These are phyloP conservation scores for Fragaria vesca DNA, from an alignment of 306 rosid genomes.

Conservation along the genomic window DNA sequence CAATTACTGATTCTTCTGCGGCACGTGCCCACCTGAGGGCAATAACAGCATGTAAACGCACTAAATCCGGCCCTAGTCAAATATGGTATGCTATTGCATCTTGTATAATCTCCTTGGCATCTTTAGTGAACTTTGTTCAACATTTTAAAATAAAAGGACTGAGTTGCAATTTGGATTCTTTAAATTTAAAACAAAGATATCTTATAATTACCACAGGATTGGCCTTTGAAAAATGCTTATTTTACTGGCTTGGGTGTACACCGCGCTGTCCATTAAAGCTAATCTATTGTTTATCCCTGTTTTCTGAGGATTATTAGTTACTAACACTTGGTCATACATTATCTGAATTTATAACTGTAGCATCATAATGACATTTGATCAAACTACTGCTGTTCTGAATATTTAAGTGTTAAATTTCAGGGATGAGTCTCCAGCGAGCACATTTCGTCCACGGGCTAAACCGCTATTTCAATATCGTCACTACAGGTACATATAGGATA, in stretches of 20 bases:
- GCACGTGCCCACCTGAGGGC: conserved; percentile 91
- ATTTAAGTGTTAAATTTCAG: conserved; percentile 38
- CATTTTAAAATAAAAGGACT: background rate
- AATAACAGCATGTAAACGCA: conserved; percentile 92
- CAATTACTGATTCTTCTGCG: conserved; percentile 74
- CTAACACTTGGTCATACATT: background rate
- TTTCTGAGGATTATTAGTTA: background rate
- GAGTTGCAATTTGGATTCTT: conserved; percentile 1
- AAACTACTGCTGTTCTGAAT: conserved; percentile 15
- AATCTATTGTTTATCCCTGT: background rate
- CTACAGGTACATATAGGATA: conserved; percentile 65
- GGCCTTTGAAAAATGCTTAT: no score
- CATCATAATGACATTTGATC: conserved; percentile 18
- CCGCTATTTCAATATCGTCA: conserved; percentile 96
- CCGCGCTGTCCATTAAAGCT: background rate
- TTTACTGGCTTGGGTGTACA: background rate
- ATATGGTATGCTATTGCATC: conserved; percentile 60
- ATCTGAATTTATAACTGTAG: conserved; percentile 5
- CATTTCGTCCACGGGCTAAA: conserved; percentile 91
- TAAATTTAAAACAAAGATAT: background rate
- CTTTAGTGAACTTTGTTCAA: conserved; percentile 13
- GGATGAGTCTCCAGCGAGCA: conserved; percentile 81
- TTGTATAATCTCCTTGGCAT: conserved; percentile 16
- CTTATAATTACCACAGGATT: background rate
- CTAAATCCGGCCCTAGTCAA: conserved; percentile 68